phyloP scores from a whole-genome alignment of 305 asterid genomes.

The Solanum hybrid region DNA sequence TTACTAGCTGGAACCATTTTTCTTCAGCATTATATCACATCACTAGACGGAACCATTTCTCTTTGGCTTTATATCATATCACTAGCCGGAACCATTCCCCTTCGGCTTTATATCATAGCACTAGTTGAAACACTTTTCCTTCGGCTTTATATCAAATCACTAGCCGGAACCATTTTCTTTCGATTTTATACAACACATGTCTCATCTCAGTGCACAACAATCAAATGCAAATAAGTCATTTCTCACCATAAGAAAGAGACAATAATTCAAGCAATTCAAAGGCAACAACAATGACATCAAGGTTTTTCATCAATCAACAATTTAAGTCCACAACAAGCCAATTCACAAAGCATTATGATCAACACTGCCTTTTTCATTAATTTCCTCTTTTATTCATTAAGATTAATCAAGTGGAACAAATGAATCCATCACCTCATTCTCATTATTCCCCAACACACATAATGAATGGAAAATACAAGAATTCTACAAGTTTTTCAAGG shows the following conservation, averaged over 20 bases:
- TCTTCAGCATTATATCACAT: background rate
- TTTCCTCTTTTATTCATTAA: no score
- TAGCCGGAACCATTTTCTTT: no score
- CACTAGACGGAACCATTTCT: background rate
- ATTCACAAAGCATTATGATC: background rate
- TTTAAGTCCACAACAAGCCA: background rate
- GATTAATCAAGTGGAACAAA: no score
- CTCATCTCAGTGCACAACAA: background rate
- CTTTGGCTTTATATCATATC: background rate
- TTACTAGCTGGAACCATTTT: background rate
- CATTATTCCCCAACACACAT: no score
- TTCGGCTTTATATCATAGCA: background rate
- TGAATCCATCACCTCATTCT: no score
- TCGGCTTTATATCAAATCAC: no score
- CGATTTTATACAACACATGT: background rate
- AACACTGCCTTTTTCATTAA: no score
- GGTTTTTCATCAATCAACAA: background rate
- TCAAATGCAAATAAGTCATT: background rate
- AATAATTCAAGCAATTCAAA: background rate
- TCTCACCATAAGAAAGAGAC: background rate
- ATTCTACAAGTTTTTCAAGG: no score
- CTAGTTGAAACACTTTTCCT: fast-evolving
- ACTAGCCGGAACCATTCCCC: background rate
- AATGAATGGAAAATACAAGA: no score
- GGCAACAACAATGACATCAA: background rate